Evolutionary conservation across 2,329 filamentous ascomycete species (phyloP), one percentile per base, ranked within the genome.

Genomic region (Chaetomium globosum): DNA sequence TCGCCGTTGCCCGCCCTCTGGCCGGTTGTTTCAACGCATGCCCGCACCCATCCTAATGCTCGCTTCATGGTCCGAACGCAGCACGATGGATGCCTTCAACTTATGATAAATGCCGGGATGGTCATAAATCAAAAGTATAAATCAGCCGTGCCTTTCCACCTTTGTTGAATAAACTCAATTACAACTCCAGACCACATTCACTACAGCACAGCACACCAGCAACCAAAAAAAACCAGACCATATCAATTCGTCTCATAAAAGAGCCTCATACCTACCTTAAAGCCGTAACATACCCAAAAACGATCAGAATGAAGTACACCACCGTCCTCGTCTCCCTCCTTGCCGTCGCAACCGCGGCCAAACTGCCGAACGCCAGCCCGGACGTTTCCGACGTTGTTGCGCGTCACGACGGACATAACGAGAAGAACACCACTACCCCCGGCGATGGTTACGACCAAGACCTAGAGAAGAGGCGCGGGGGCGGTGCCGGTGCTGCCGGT

Each of bases 221-320:
- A 52, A 52, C 49, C 5, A 10, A 1, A 52, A 52, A 52, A 52
- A 21, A 52, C 49, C 26, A 52, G 21, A 52, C 21, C n/a, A 52
- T 23, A 23, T 43, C 39, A 16, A 43, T 43, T 43, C 39, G 16
- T 43, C 39, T 43, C 39, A 43, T 43, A 43, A 19, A 43, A 43
- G 39, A 19, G 39, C 39, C 39, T 7, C 39, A 43, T 43, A 43
- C 39, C 39, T 43, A 43, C 16, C 39, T 6, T 43, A 43, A 43
- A 43, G 39, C 39, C 39, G 16, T 43, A 16, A 43, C 39, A n/a
- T 43, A 43, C 39, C 39, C 16, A 43, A 43, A 19, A 43, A 39
- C 49, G 49, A 52, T 52, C 49, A 52, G 28, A 52, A 52, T 52
- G 49, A 52, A 52, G 49, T 21, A 52, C 49, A 52, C 49, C 49